Evolutionary conservation across 257 asterid genomes (phyloP).

Genomic region (Nicotiana tomentosiformis): DNA sequence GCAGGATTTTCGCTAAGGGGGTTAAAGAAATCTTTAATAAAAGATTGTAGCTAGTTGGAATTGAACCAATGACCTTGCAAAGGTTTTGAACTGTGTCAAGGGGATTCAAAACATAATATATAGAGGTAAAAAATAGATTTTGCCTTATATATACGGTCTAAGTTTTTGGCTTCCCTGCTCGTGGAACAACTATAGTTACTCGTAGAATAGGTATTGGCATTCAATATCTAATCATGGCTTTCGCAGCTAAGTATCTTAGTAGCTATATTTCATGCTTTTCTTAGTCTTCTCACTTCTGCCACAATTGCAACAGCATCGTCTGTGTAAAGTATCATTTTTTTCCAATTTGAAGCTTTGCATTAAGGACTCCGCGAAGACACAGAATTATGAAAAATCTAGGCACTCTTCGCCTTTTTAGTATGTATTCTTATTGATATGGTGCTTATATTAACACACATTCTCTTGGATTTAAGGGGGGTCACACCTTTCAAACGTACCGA

Average conservation of each 20-base stretch:
- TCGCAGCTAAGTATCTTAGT: neutral
- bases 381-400: neutral
- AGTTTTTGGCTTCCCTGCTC: neutral
- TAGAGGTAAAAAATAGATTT: too few relatives aligned
- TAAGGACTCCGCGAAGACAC: neutral
- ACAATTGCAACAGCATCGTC: neutral
- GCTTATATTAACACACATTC: neutral
- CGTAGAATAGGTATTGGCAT: neutral
- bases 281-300: neutral
- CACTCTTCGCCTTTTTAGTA: neutral
- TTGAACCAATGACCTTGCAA: too few relatives aligned
- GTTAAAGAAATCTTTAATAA: too few relatives aligned
- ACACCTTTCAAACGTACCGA: slow-evolving; percentile 22
- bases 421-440: neutral
- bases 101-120: too few relatives aligned
- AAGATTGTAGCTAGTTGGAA: too few relatives aligned
- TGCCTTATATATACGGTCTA: too few relatives aligned
- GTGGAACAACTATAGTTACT: neutral
- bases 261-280: neutral
- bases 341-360: neutral
- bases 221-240: neutral
- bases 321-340: neutral
- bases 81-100: too few relatives aligned
- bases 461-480: slow-evolving; percentile 21
- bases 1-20: too few relatives aligned